phyloP scores from a whole-genome alignment of 192 early-diverging fungal species.

The Rhizophlyctis rosea region DNA sequence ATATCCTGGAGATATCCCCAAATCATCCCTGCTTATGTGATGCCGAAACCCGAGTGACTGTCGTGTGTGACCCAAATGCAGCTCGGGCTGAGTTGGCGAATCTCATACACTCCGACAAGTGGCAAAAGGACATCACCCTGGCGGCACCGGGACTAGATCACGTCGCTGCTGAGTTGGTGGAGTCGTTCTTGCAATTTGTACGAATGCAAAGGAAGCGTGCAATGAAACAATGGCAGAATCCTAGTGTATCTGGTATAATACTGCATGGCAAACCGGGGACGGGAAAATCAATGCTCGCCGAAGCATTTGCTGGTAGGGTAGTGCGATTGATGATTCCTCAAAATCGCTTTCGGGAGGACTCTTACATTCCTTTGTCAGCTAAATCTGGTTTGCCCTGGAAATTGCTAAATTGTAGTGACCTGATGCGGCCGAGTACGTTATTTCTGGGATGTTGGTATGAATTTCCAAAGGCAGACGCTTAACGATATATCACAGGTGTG shows the following conservation, averaged over 20 bases:
- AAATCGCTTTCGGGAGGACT: background rate
- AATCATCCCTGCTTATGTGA: background rate
- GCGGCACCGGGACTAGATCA: background rate
- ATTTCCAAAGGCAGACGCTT: background rate
- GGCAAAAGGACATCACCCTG: background rate
- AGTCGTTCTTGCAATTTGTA: background rate
- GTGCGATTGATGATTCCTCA: background rate
- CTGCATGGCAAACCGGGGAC: slow-evolving; percentile 12
- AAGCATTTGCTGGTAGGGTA: slow-evolving; percentile 11
- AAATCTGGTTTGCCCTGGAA: slow-evolving; percentile 1
- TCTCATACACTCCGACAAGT: background rate
- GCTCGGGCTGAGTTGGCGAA: background rate
- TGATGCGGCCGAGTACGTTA: slow-evolving; percentile 5
- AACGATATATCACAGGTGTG: background rate
- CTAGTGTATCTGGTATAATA: background rate
- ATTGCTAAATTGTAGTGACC: slow-evolving; percentile 9
- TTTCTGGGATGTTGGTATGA: background rate
- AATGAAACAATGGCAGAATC: background rate
- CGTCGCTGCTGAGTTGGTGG: background rate
- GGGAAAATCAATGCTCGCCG: slow-evolving; percentile 18
- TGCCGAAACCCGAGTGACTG: background rate
- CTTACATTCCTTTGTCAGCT: slow-evolving; percentile 6
- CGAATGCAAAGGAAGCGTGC: background rate
- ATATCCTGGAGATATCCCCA: background rate
- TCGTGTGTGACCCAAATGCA: background rate